Evolutionary conservation across 2,329 filamentous ascomycete genomes (phyloP).

Genomic region (Tolypocladium nubicola): DNA sequence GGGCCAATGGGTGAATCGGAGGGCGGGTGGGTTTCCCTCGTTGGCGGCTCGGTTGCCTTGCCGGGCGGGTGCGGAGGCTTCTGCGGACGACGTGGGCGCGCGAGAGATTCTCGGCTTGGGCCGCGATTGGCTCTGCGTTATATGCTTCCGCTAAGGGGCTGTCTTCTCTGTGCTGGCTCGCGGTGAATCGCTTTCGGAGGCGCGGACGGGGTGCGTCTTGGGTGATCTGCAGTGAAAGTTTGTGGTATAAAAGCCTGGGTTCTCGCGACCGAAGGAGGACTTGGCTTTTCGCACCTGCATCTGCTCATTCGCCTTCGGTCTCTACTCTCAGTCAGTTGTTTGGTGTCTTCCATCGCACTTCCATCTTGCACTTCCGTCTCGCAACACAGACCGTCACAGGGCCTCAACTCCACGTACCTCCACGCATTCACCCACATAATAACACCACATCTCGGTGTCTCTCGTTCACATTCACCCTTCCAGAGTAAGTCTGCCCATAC

Average conservation of each 20-base stretch:
- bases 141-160: too few species aligned
- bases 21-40: too few species aligned
- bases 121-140: neutral
- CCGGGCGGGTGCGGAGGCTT: too few species aligned
- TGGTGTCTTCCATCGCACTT: neutral
- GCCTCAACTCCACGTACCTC: too few species aligned
- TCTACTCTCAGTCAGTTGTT: neutral
- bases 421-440: neutral
- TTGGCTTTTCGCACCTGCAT: neutral
- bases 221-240: neutral
- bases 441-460: neutral
- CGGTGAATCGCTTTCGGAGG: too few species aligned
- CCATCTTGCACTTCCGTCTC: too few species aligned
- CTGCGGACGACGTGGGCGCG: too few species aligned
- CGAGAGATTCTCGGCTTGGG: too few species aligned
- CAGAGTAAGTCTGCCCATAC: neutral
- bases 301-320: neutral
- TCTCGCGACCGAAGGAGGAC: neutral
- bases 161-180: neutral
- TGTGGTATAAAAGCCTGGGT: neutral
- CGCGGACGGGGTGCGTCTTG: neutral
- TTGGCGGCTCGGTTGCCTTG: too few species aligned
- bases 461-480: neutral
- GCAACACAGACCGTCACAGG: too few species aligned
- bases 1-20: too few species aligned